phyloP scores from a whole-genome alignment of 2,329 filamentous ascomycete genomes.

The Trichoderma atrobrunneum region DNA sequence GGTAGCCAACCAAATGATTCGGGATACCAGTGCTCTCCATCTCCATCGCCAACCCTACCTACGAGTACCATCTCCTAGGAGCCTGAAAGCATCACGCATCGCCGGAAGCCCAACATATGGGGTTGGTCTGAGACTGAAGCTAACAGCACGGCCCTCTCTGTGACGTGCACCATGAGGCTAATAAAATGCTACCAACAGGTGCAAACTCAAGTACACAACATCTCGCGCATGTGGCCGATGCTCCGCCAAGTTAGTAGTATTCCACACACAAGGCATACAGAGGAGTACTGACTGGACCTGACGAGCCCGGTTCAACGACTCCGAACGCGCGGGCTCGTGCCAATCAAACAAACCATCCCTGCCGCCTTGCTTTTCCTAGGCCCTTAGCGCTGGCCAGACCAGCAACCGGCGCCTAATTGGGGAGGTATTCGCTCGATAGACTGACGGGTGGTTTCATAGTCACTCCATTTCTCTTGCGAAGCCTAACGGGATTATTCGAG shows the following conservation, averaged over 20 bases:
- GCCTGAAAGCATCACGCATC: background rate
- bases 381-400: constrained; percentile 5
- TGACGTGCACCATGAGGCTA: background rate
- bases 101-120: background rate
- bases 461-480: background rate
- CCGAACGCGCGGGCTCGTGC: background rate
- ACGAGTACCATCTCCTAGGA: background rate
- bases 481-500: background rate
- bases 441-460: background rate
- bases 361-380: background rate
- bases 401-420: background rate
- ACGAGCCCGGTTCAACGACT: background rate
- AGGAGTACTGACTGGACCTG: background rate
- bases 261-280: background rate
- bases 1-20: background rate
- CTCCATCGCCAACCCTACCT: too few species aligned
- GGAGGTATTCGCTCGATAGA: background rate
- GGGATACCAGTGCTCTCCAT: background rate
- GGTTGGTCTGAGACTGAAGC: background rate
- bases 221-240: background rate
- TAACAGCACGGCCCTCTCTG: background rate
- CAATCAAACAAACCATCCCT: constrained; percentile 1
- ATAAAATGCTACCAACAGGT: background rate
- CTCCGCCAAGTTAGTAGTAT: background rate
- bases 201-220: background rate